phyloP scores from a whole-genome alignment of 768 basidiomycete genomes.

The Macrolepiota fuliginosa region DNA sequence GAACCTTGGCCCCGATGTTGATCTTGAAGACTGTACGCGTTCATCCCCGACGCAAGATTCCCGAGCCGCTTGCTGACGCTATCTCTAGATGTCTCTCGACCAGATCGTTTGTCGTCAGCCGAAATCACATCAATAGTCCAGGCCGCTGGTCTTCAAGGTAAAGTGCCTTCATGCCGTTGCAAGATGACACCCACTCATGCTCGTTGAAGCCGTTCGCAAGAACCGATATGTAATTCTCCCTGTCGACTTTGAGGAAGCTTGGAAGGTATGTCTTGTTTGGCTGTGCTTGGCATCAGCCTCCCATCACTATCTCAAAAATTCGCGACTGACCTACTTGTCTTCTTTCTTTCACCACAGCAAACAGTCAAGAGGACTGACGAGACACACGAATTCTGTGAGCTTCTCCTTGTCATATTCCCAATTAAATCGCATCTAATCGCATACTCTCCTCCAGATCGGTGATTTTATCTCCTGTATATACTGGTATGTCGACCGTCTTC shows the following conservation, averaged over 20 bases:
- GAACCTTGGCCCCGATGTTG: slow-evolving; percentile 97
- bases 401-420: background rate
- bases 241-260: slow-evolving; percentile 97
- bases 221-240: slow-evolving; percentile 98
- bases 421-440: slow-evolving; percentile 15
- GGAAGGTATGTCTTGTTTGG: slow-evolving; percentile 86
- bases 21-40: slow-evolving; percentile 92
- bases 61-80: slow-evolving; percentile 12
- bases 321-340: slow-evolving; percentile 27
- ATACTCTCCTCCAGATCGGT: slow-evolving; percentile 32
- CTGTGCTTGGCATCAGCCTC: slow-evolving; percentile 36
- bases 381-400: slow-evolving; percentile 94
- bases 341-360: slow-evolving; percentile 59
- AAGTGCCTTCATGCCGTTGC: background rate
- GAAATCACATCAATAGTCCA: slow-evolving; percentile 96
- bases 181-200: background rate
- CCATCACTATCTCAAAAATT: slow-evolving; percentile 21
- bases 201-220: slow-evolving; percentile 81
- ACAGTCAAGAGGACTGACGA: slow-evolving; percentile 96
- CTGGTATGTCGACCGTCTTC: slow-evolving; percentile 20
- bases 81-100: slow-evolving; percentile 85
- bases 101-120: slow-evolving; percentile 92
- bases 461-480: slow-evolving; percentile 21
- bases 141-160: slow-evolving; percentile 95
- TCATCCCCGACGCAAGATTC: background rate